Base-by-base conservation (phyloP, 805 yeast genomes). In the Wickerhamiella lipophila region DNA sequence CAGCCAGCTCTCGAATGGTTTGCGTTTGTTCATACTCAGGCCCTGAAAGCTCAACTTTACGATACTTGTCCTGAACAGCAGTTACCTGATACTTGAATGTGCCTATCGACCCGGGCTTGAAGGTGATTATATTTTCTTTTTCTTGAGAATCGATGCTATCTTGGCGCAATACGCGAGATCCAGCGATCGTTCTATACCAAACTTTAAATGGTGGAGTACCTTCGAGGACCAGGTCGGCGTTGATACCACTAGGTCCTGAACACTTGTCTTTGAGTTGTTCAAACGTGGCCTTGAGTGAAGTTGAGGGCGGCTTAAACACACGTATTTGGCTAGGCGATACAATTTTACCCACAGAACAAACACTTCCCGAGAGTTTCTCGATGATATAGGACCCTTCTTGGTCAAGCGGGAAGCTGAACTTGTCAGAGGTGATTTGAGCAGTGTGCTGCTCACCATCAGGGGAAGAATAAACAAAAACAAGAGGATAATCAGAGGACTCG, bases 171-270 rank as follows among this genome's bases (percentile, higher is more conserved):
- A 55, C 56, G 6, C 62, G 58, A 5, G 62, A 64, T n/a, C 68
- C 68, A 21, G 68, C 64, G 32, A 71, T 67, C 12, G 76, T 60
- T 50, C 76, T 75, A 57, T 76, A 82, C 12, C 81, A 73, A 21
- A 86, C 71, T 49, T 72, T 72, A 66, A 82, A 92, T 1, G 97
- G 96, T 0, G 95, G 83, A 25, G 79, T 75, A 15, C 98, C 97
- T 4, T 74, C 67, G 46, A 81, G 69, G 0, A 72, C 64, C 50
- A 88, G 70, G 46, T 80, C 83, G 53, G 85, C 86, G 27, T 73
- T 70, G 51, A 87, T 77, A 0, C 96, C 98, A 7, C 86, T 79
- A 41, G 87, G 85, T 0, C 98, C 98, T 26, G 92, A 83, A 67
- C 99, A 92, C 44, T 81, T 76, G 58, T 89, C 97, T 22, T 77